A percentile compares a stretch with the other conserved stretches of the same genome.
phyloP scores from a whole-genome alignment of 768 basidiomycete genomes.

The Suillus cothurnatus region DNA sequence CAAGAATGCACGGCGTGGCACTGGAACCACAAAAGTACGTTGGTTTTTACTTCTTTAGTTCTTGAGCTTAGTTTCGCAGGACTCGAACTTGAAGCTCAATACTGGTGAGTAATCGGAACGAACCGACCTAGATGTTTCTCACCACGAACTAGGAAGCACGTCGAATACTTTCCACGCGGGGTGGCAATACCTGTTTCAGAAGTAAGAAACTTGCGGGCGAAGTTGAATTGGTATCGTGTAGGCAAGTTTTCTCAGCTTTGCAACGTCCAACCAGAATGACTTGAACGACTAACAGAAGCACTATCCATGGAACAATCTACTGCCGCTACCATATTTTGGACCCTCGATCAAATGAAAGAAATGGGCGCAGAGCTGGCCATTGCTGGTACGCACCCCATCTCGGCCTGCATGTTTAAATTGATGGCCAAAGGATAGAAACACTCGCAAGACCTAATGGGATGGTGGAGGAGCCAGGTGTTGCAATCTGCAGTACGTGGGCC shows the following conservation, averaged over 20 bases:
- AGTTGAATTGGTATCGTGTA: not conserved
- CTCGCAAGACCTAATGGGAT: not conserved
- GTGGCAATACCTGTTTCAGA: not conserved
- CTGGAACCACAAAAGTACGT: conserved; percentile 2
- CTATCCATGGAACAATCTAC: not conserved
- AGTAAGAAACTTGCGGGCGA: not conserved
- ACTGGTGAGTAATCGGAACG: not conserved
- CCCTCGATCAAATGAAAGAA: not conserved
- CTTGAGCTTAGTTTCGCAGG: not conserved
- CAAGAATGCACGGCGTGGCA: not conserved
- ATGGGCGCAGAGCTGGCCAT: not conserved
- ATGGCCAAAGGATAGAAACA: not conserved
- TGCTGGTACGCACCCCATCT: not conserved
- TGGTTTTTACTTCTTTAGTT: not conserved
- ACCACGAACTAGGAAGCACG: not conserved
- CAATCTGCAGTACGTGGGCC: not conserved
- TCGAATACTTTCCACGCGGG: not conserved
- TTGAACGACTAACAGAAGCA: not conserved
- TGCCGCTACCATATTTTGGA: not conserved
- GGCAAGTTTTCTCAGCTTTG: not conserved
- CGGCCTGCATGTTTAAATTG: not conserved
- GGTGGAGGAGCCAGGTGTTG: not conserved
- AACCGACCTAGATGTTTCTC: no score
- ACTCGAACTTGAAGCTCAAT: not conserved
- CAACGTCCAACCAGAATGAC: not conserved